phyloP scores from a whole-genome alignment of 2,329 filamentous ascomycete species.

The Fusarium annulatum region DNA sequence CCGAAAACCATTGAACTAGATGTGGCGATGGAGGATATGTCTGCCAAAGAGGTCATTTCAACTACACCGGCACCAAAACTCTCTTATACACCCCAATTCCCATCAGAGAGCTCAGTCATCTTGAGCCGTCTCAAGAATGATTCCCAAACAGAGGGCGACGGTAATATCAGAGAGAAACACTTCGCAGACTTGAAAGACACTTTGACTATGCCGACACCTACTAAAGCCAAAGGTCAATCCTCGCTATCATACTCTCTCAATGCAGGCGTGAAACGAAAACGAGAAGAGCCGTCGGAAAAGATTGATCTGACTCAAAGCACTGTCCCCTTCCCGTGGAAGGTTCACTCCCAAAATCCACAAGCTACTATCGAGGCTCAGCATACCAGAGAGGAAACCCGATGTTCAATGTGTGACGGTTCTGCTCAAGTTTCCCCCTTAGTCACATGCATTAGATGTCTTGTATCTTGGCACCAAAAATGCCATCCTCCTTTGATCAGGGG shows the following conservation, averaged over 20 bases:
- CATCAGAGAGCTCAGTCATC: conserved; percentile 42
- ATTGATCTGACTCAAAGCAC: conserved; percentile 50
- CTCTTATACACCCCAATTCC: conserved; percentile 49
- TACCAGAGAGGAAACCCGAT: conserved; percentile 1
- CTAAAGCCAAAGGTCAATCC: conserved; percentile 6
- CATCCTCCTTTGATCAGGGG: conserved; percentile 18
- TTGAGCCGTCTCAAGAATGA: conserved; percentile 42
- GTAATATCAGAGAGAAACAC: not conserved
- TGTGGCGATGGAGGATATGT: not conserved
- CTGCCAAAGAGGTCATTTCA: not conserved
- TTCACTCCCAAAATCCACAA: not conserved
- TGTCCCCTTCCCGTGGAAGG: conserved; percentile 43
- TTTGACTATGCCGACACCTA: conserved; percentile 24
- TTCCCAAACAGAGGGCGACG: not conserved
- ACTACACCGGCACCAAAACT: not conserved
- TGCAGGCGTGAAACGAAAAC: conserved; percentile 47
- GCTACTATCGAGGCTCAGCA: not conserved
- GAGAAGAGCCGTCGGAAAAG: conserved; percentile 21
- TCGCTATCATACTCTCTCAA: conserved; percentile 10
- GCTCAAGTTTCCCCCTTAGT: conserved; percentile 15
- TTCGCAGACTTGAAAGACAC: conserved; percentile 15
- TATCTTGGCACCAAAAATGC: conserved; percentile 44
- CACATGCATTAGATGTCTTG: conserved; percentile 39
- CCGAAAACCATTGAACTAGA: not conserved
- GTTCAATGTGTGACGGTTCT: conserved; percentile 33